Conservation (phyloP, 2,329 filamentous ascomycete genomes). For the Exutisphaerella laricina region DNA sequence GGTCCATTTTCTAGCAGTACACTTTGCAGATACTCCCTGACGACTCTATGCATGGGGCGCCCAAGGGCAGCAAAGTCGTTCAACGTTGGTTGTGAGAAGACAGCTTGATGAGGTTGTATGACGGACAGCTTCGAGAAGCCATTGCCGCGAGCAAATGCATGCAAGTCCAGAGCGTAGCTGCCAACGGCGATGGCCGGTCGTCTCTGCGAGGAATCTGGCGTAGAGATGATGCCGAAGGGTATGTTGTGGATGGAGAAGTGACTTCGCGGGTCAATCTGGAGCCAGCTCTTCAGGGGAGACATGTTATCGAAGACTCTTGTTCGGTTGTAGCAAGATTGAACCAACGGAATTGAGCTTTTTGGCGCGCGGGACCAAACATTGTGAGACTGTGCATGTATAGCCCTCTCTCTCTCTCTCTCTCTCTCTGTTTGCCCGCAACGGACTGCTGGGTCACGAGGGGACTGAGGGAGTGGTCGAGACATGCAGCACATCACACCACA, state of each 20-base stretch:
- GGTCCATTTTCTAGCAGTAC: slow-evolving; percentile 58
- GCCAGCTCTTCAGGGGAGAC: slow-evolving; percentile 48
- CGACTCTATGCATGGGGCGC: slow-evolving; percentile 59
- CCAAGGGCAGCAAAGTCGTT: slow-evolving; percentile 72
- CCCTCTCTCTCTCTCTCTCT: no score
- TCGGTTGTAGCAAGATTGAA: no score
- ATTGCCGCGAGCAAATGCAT: slow-evolving; percentile 52
- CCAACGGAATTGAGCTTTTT: no score
- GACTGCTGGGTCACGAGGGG: no score
- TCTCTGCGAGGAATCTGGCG: slow-evolving; percentile 49
- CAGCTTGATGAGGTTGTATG: slow-evolving; percentile 52
- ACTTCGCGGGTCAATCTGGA: slow-evolving; percentile 54
- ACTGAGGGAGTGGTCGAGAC: no score
- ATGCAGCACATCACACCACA: no score
- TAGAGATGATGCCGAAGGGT: slow-evolving; percentile 76
- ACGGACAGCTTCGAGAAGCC: slow-evolving; percentile 56
- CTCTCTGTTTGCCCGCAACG: no score
- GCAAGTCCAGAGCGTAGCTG: slow-evolving; percentile 64
- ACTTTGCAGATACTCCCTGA: slow-evolving; percentile 63
- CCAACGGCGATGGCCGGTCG: slow-evolving; percentile 69
- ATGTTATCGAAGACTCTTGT: no score
- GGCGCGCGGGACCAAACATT: no score
- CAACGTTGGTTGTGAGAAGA: slow-evolving; percentile 61
- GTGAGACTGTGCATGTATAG: no score
- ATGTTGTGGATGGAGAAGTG: slow-evolving; percentile 76